phyloP scores from a whole-genome alignment of 2,329 filamentous ascomycete species.

The Hymenoscyphus salicellus region DNA sequence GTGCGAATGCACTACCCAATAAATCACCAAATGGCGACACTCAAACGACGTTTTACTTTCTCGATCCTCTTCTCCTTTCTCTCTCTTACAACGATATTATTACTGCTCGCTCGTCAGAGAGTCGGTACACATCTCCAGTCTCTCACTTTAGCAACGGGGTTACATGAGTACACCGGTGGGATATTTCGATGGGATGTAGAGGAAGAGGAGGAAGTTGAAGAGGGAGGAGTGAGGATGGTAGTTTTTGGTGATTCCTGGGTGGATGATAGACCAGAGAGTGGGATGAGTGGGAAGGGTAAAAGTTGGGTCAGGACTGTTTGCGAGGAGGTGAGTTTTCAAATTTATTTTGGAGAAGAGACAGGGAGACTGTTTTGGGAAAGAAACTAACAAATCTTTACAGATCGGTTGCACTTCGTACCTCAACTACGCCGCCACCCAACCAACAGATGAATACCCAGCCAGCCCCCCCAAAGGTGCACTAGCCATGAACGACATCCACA shows the following conservation, averaged over 20 bases:
- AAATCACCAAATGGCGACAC: background rate
- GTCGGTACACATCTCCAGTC: constrained; percentile 25
- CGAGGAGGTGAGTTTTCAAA: constrained; percentile 28
- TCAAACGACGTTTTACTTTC: constrained; percentile 25
- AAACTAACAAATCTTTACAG: constrained; percentile 13
- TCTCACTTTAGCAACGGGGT: constrained; percentile 20
- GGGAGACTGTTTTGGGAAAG: background rate
- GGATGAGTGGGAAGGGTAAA: constrained; percentile 24
- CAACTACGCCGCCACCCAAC: constrained; percentile 32
- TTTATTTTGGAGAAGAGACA: background rate
- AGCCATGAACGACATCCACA: constrained; percentile 27
- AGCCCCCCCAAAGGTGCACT: constrained; percentile 28
- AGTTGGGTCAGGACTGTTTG: constrained; percentile 33
- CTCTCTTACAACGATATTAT: constrained; percentile 24
- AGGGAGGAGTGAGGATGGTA: constrained; percentile 27
- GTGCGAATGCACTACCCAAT: background rate
- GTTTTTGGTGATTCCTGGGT: constrained; percentile 37
- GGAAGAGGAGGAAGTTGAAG: constrained; percentile 13
- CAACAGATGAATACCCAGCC: constrained; percentile 20
- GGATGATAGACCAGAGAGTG: constrained; percentile 24
- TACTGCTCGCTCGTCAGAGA: constrained; percentile 21
- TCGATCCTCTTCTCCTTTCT: constrained; percentile 24
- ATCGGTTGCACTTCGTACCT: constrained; percentile 33
- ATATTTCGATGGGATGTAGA: constrained; percentile 27
- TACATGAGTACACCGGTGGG: constrained; percentile 16